Evolutionary conservation across 495 filamentous ascomycete genomes (phyloP).

Genomic region (Trichodelitschia bisporula): DNA sequence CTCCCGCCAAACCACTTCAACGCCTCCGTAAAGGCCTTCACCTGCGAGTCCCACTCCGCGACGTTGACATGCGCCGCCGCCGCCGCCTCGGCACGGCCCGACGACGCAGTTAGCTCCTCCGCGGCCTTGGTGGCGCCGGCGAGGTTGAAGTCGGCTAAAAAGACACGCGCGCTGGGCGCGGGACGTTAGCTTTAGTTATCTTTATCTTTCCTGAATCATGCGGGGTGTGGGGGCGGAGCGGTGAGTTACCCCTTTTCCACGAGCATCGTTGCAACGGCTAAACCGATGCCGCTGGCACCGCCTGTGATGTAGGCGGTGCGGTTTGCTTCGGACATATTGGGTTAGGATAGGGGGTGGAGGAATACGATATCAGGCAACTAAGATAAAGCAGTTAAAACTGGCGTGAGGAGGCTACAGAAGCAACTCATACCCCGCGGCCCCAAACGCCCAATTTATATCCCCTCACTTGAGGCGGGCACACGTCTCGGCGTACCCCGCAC

Average conservation of each 20-base stretch:
- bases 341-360: neutral
- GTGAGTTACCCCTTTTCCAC: conserved; percentile 2
- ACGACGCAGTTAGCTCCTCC: conserved; percentile 2
- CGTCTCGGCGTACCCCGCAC: no score
- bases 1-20: conserved; percentile 6
- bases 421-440: no score
- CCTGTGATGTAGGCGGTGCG: conserved; percentile 1
- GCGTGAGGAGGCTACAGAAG: no score
- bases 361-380: no score
- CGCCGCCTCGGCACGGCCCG: neutral
- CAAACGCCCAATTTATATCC: no score
- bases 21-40: conserved; percentile 5
- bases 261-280: conserved; percentile 7
- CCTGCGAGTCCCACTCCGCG: conserved; percentile 9
- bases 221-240: neutral
- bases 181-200: neutral
- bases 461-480: no score
- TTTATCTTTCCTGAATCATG: no score
- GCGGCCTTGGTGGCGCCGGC: conserved; percentile 4
- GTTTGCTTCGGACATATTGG: neutral
- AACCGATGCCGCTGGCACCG: conserved; percentile 8
- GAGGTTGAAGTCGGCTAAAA: conserved; percentile 6
- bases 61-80: conserved; percentile 5
- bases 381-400: no score
- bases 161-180: conserved; percentile 3